Percentiles rank a stretch among this genome's conserved stretches.
Conservation (phyloP, 2,329 filamentous ascomycete genomes). For the Metarhizium brunneum region DNA sequence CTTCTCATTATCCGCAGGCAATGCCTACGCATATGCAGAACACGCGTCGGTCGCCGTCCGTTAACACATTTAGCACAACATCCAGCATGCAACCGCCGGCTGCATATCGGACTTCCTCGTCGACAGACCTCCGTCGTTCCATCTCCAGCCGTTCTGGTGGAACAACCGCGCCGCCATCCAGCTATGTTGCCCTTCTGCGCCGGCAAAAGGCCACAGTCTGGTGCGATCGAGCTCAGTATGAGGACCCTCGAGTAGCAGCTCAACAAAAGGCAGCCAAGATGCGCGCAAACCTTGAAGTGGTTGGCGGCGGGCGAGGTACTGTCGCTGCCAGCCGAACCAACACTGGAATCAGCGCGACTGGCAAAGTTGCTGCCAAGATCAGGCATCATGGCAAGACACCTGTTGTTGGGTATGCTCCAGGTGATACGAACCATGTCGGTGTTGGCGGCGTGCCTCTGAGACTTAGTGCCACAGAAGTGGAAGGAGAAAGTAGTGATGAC, state of each 20-base stretch:
- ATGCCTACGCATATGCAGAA: conserved; percentile 5
- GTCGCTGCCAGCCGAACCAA: conserved; percentile 40
- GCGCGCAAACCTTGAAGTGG: conserved; percentile 75
- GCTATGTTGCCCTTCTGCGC: conserved; percentile 91
- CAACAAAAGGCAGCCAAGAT: conserved; percentile 82
- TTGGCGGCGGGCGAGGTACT: conserved; percentile 45
- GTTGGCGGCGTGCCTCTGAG: conserved; percentile 79
- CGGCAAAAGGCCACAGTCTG: conserved; percentile 98
- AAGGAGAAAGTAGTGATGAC: conserved; percentile 75
- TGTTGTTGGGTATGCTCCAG: conserved; percentile 69
- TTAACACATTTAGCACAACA: conserved; percentile 61
- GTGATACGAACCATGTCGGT: conserved; percentile 58
- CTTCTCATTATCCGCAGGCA: conserved; percentile 6
- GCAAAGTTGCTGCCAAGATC: conserved; percentile 75
- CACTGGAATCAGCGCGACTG: conserved; percentile 51
- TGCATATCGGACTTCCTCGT: conserved; percentile 46
- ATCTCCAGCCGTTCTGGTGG: conserved; percentile 68
- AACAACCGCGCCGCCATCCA: conserved; percentile 45
- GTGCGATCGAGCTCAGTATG: conserved; percentile 89
- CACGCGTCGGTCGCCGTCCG: conserved; percentile 50
- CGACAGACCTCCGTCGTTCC: conserved; percentile 59
- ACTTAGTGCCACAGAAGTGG: conserved; percentile 89
- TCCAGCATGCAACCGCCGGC: conserved; percentile 57
- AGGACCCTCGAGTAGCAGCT: conserved; percentile 76
- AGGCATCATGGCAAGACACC: conserved; percentile 76